phyloP scores from a whole-genome alignment of 2,329 filamentous ascomycete species.

The Talaromyces sp. region DNA sequence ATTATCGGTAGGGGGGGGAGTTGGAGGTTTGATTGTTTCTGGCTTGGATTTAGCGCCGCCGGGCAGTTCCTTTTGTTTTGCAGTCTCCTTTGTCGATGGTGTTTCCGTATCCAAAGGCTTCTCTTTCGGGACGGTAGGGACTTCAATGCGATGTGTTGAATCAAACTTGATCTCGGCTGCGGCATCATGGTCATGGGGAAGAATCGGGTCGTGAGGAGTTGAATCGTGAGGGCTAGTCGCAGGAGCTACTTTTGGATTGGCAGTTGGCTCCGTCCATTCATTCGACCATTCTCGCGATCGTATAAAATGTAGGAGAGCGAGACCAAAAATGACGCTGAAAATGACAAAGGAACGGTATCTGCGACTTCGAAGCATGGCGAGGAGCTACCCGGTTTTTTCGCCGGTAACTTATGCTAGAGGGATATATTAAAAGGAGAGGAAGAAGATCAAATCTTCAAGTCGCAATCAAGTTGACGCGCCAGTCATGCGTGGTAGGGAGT shows the following conservation, averaged over 20 bases:
- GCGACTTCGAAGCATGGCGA: constrained; percentile 48
- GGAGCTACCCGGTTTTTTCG: neutral
- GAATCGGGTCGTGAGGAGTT: neutral
- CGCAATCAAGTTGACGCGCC: constrained; percentile 7
- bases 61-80: constrained; percentile 9
- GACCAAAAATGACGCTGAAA: constrained; percentile 44
- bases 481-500: constrained; percentile 8
- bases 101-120: neutral
- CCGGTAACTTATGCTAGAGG: neutral
- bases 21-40: constrained; percentile 7
- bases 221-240: neutral
- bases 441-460: constrained; percentile 4
- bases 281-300: constrained; percentile 43
- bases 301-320: constrained; percentile 54
- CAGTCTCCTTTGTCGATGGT: neutral
- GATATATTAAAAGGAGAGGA: constrained; percentile 13
- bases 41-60: neutral
- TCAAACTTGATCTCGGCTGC: constrained; percentile 7
- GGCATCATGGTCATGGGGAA: neutral
- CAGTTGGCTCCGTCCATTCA: constrained; percentile 19
- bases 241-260: constrained; percentile 22
- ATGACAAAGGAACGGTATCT: constrained; percentile 50
- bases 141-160: constrained; percentile 7
- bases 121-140: constrained; percentile 9
- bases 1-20: constrained; percentile 3